Conservation (phyloP, 2,329 filamentous ascomycete genomes). For the Gremmenia infestans region DNA sequence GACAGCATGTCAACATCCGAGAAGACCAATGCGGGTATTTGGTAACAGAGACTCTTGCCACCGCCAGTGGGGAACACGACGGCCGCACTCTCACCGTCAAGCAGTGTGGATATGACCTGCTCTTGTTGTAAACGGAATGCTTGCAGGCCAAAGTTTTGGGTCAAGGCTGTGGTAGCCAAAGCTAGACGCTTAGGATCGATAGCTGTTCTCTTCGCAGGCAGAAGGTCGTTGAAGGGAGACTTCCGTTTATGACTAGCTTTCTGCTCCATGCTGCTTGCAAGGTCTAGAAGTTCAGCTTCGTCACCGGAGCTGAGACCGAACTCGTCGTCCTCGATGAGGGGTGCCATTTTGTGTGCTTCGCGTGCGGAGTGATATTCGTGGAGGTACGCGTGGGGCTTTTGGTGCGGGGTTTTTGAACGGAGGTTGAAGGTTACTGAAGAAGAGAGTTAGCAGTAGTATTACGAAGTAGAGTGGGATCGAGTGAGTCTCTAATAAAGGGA, state of each 20-base stretch:
- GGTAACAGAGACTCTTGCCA: slow-evolving; percentile 40
- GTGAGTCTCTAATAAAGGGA: too few species aligned
- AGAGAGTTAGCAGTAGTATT: too few species aligned
- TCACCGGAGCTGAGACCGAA: slow-evolving; percentile 18
- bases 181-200: not conserved
- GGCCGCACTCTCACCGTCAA: slow-evolving; percentile 39
- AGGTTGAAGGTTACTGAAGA: too few species aligned
- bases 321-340: slow-evolving; percentile 6
- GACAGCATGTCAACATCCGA: slow-evolving; percentile 34
- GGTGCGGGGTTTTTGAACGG: too few species aligned
- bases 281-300: slow-evolving; percentile 13
- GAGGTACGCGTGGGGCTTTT: too few species aligned
- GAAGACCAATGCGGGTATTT: slow-evolving; percentile 40
- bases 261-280: slow-evolving; percentile 1
- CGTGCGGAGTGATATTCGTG: too few species aligned
- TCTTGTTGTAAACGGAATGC: slow-evolving; percentile 43
- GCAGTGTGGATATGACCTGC: slow-evolving; percentile 37
- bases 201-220: slow-evolving; percentile 6
- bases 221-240: not conserved
- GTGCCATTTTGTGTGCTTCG: not conserved
- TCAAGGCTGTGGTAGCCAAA: slow-evolving; percentile 34
- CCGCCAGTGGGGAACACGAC: slow-evolving; percentile 41
- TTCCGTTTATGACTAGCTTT: slow-evolving; percentile 1
- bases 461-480: too few species aligned
- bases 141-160: slow-evolving; percentile 35